A percentile compares a stretch with the other conserved stretches of the same genome.
These are phyloP conservation scores for Penicillium simplicissimum DNA, from an alignment of 495 filamentous ascomycete genomes.

Conservation along the genomic window DNA sequence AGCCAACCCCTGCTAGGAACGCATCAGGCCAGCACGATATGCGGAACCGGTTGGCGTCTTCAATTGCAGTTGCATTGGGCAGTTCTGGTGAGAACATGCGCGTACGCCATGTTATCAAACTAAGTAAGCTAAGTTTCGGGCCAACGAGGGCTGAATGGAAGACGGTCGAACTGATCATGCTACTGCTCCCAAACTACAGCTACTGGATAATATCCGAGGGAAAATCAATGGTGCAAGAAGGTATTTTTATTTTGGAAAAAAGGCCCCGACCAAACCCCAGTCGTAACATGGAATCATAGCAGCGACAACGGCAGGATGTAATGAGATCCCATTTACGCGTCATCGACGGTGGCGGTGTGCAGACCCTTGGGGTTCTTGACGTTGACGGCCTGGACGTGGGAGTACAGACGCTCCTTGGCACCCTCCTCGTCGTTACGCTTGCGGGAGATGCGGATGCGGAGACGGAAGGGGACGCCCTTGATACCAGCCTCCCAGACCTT, in stretches of 20 bases:
- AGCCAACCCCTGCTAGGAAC: too few species aligned
- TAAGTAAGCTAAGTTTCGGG: too few species aligned
- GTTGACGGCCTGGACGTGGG: constrained; percentile 98
- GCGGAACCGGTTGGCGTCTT: too few species aligned
- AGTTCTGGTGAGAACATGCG: too few species aligned
- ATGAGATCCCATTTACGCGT: constrained; percentile 41
- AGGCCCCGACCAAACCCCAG: constrained; percentile 34
- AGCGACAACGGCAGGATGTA: constrained; percentile 21
- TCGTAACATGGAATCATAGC: constrained; percentile 34
- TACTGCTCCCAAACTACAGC: neutral
- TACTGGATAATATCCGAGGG: neutral
- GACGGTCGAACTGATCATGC: neutral
- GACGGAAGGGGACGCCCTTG: constrained; percentile 95
- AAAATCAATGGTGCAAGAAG: constrained; percentile 18
- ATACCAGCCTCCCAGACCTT: constrained; percentile 99
- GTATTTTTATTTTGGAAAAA: constrained; percentile 37
- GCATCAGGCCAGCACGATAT: too few species aligned
- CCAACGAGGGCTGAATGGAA: neutral
- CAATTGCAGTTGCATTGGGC: too few species aligned
- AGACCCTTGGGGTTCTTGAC: constrained; percentile 98
- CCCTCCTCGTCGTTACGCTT: constrained; percentile 99
- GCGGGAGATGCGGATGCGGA: constrained; percentile 96
- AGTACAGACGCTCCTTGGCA: constrained; percentile 97
- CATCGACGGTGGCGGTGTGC: constrained; percentile 75
- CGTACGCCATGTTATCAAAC: too few species aligned